Base-by-base conservation (phyloP, 768 basidiomycete genomes). In the Tylopilus subfusipes region DNA sequence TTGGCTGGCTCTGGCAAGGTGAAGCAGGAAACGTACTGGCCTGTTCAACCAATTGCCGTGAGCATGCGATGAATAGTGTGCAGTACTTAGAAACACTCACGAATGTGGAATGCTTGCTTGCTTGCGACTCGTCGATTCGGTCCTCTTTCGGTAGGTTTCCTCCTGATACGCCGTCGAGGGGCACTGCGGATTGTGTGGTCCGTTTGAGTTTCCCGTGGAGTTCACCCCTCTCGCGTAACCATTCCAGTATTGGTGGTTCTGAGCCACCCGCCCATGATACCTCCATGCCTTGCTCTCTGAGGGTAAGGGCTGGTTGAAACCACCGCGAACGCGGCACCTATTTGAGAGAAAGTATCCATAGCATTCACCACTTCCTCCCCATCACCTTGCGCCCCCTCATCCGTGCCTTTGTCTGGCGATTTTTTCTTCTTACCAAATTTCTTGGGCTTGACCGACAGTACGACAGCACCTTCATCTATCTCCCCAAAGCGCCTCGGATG, bases 301-400 rank as follows among this genome's bases (percentile, higher is more conserved):
- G 42, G 71, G 71, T 18, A 76, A n/a, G 80, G 54, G 72, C 83
- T 24, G 80, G 84, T 70, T 58, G 83, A 83, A 1, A 92, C 85
- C 3, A 83, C 87, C 3, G 83, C 86, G 63, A 90, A 89, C 3
- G 91, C 90, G 38, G 86, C 81, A 1, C 84, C 79, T 42, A 92
- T 84, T 59, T 84, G 85, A 54, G 82, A 80, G 68, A 92, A 93
- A 7, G 88, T 84, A 0, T 90, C 81, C 5, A 89, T 76, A 0
- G 91, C 90, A 7, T 78, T 89, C 1, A 80, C 86, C 38, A 76
- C 76, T 58, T 85, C 91, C 5, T 61, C 58, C 14, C 57, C 62
- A n/a, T 60, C 54, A 2, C 45, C 40, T 34, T 81, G 78, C n/a
- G 78, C 75, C 18, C 75, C 74, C 22, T 77, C 75, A 0, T 78